Base-by-base conservation (phyloP, 371 early-diverging fungal genomes). In the Circinella minor region DNA sequence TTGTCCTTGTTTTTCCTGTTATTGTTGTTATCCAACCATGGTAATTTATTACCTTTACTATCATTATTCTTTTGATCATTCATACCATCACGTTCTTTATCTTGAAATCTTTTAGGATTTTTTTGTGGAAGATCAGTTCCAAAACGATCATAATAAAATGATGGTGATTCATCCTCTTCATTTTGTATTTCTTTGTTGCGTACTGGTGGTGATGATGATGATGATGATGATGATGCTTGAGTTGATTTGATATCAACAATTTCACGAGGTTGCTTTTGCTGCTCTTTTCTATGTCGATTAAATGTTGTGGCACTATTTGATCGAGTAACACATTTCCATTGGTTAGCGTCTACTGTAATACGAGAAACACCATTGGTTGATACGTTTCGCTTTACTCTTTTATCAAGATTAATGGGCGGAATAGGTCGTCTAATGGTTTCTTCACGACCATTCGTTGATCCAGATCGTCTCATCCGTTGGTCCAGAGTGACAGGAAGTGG, bases 101-200 rank as follows among this genome's bases (percentile, higher is more conserved):
- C 62, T 39, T 39, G 38, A 46, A 61, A 17, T 10, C 43, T 4
- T 39, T 61, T 61, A 8, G n/a, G n/a, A 20, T 27, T 39, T 38
- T 38, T 61, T 2, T 38, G n/a, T 10, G 59, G 65, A 18, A 70
- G 61, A 65, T 70, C 60, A 17, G 66, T 60, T 15, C 61, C 60
- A 48, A 68, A 72, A 37, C 61, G 36, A 17, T 72, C 68, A 47
- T 68, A 72, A 36, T 72, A 72, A 14, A 61, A 4, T 38, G 62
- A 61, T 10, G 57, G 14, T 11, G 37, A 59, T 34, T 55, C 48
- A 14, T 70, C 57, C 4, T 34, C 34, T 57, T 34, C 57, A 10
- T 20, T 27, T 34, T 34, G 57, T 57, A 13, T 27, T 57, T 34
- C 51, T 51, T 51, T n/a, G 15, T 51, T 27, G 27, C 2, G 27